phyloP scores from a whole-genome alignment of 192 early-diverging fungal species.

The Gigaspora rosea region DNA sequence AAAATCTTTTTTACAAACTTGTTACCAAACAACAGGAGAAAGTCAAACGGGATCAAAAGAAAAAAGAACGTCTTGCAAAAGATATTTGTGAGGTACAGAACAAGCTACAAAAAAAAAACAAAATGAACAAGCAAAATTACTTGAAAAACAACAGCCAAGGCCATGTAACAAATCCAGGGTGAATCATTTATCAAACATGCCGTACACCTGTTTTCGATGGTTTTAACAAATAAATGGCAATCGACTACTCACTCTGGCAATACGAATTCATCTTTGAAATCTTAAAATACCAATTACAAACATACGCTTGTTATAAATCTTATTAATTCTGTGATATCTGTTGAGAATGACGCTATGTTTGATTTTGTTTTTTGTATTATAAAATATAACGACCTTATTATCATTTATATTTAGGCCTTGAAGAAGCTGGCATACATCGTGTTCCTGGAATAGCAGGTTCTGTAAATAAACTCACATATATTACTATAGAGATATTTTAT shows the following conservation, averaged over 20 bases:
- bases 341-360: constrained; percentile 65
- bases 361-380: constrained; percentile 68
- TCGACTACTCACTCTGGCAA: constrained; percentile 26
- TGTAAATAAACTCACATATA: no score
- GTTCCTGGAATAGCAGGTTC: constrained; percentile 57
- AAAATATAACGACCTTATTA: background rate
- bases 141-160: no score
- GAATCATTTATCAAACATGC: no score
- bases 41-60: constrained; percentile 64
- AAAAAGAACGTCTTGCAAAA: constrained; percentile 64
- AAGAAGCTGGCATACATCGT: constrained; percentile 77
- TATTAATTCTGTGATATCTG: constrained; percentile 72
- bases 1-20: constrained; percentile 43
- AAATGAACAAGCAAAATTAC: constrained; percentile 41
- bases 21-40: constrained; percentile 66
- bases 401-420: constrained; percentile 45
- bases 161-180: no score
- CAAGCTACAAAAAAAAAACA: constrained; percentile 48
- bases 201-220: constrained; percentile 40
- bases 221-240: constrained; percentile 39
- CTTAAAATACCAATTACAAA: constrained; percentile 41
- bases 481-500: no score
- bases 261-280: background rate
- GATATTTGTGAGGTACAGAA: constrained; percentile 59
- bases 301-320: constrained; percentile 73